Percentiles rank a stretch among this genome's conserved stretches.
Conservation (phyloP, 2,329 filamentous ascomycete genomes). For the Aspergillus calidoustus region DNA sequence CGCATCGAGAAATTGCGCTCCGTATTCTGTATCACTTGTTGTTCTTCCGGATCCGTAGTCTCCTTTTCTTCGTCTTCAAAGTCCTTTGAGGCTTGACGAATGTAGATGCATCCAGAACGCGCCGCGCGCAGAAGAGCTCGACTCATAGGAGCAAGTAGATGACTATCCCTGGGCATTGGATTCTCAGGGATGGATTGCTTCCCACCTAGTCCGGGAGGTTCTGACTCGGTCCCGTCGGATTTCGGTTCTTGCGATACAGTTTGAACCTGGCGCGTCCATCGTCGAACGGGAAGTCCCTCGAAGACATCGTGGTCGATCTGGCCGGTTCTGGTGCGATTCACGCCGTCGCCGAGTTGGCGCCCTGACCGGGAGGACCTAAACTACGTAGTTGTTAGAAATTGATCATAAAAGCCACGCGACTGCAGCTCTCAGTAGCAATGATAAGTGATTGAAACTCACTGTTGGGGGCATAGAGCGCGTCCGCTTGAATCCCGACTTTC, state of each 20-base stretch:
- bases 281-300: slow-evolving; percentile 81
- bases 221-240: slow-evolving; percentile 59
- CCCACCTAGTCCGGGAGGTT: slow-evolving; percentile 32
- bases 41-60: slow-evolving; percentile 40
- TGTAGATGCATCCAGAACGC: slow-evolving; percentile 75
- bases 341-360: slow-evolving; percentile 57
- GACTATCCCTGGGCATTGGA: slow-evolving; percentile 85
- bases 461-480: slow-evolving; percentile 39
- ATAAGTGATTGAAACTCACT: slow-evolving; percentile 31
- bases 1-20: slow-evolving; percentile 59
- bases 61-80: slow-evolving; percentile 44
- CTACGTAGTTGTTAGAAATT: slow-evolving; percentile 39
- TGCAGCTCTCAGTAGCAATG: slow-evolving; percentile 2
- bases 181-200: slow-evolving; percentile 66
- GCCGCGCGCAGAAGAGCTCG: slow-evolving; percentile 82
- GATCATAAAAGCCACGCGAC: not conserved
- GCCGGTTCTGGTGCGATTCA: slow-evolving; percentile 46
- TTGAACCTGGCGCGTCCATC: slow-evolving; percentile 79
- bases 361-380: slow-evolving; percentile 62
- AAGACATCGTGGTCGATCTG: slow-evolving; percentile 69
- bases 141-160: slow-evolving; percentile 76
- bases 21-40: slow-evolving; percentile 29
- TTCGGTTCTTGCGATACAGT: slow-evolving; percentile 69
- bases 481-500: slow-evolving; percentile 13
- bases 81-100: slow-evolving; percentile 62